These are phyloP conservation scores for Effrenium voratum DNA, from an alignment of 73 alveolate genomes.

Conservation along the genomic window DNA sequence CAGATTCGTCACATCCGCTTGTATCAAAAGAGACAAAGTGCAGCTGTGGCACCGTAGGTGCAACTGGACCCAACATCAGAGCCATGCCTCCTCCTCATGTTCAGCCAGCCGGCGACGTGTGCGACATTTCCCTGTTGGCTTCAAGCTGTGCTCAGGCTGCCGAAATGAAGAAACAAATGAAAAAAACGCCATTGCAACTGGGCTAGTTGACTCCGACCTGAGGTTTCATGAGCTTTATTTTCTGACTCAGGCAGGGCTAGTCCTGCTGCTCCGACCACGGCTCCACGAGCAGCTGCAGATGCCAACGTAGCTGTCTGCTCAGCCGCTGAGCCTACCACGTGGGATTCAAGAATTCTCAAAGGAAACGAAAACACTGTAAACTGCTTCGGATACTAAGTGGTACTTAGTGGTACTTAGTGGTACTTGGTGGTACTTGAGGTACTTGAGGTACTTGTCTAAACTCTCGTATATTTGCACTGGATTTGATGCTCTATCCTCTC, in stretches of 20 bases:
- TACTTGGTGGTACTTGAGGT: no score
- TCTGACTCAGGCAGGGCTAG: neutral
- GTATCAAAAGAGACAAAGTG: neutral
- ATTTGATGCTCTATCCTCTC: no score
- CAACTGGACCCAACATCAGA: conserved; percentile 58
- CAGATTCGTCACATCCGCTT: neutral
- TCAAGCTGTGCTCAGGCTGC: no score
- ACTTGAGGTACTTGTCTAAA: no score
- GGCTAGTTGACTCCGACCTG: neutral
- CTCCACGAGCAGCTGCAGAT: conserved; percentile 79
- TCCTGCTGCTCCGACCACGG: conserved; percentile 88
- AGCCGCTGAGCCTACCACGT: conserved; percentile 11
- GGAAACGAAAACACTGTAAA: neutral
- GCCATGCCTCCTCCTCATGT: conserved; percentile 82
- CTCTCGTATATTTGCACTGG: no score
- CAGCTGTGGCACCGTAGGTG: conserved; percentile 35
- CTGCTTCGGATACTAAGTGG: no score
- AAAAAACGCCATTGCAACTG: no score
- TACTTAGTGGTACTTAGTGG: no score
- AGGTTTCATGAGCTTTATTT: neutral
- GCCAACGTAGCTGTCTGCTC: conserved; percentile 71
- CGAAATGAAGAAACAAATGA: no score
- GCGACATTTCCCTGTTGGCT: no score
- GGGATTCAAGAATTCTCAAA: no score
- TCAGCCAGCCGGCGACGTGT: neutral